These are phyloP conservation scores for Aspergillus diversus DNA, from an alignment of 495 filamentous ascomycete genomes.

Conservation along the genomic window DNA sequence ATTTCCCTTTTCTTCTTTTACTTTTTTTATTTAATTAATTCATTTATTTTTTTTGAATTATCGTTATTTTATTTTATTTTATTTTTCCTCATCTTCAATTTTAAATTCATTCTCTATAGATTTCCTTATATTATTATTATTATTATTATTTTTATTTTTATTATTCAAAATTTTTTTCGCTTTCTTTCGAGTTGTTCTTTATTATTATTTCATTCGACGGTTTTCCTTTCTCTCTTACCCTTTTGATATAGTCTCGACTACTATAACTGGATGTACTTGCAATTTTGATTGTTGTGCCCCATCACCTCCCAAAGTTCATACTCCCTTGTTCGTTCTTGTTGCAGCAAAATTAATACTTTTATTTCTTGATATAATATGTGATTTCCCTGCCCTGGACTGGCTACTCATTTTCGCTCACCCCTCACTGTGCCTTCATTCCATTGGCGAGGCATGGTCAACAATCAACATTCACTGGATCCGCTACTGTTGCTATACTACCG, in stretches of 20 bases:
- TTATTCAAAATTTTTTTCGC: slow-evolving; percentile 18
- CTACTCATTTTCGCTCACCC: slow-evolving; percentile 22
- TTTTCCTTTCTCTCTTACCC: slow-evolving; percentile 22
- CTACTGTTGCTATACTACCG: slow-evolving; percentile 23
- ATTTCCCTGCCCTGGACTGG: slow-evolving; percentile 25
- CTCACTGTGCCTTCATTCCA: slow-evolving; percentile 44
- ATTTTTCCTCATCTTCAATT: slow-evolving; percentile 21
- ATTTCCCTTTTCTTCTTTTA: slow-evolving; percentile 25
- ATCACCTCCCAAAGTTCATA: slow-evolving; percentile 23
- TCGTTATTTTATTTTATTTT: slow-evolving; percentile 17
- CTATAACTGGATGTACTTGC: slow-evolving; percentile 32
- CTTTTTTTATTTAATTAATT: slow-evolving; percentile 20
- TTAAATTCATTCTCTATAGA: slow-evolving; percentile 21
- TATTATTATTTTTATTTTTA: slow-evolving; percentile 14
- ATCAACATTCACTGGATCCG: slow-evolving; percentile 30
- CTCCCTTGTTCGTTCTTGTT: slow-evolving; percentile 28
- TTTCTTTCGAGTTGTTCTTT: slow-evolving; percentile 7
- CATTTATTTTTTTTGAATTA: slow-evolving; percentile 21
- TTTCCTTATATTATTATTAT: slow-evolving; percentile 13
- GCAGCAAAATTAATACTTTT: slow-evolving; percentile 18
- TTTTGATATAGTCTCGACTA: slow-evolving; percentile 27
- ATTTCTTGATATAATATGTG: slow-evolving; percentile 19
- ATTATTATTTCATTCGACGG: slow-evolving; percentile 9
- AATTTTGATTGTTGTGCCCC: slow-evolving; percentile 20
- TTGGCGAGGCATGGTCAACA: slow-evolving; percentile 29